phyloP scores from a whole-genome alignment of 2,329 filamentous ascomycete species.

The Alternaria atra region DNA sequence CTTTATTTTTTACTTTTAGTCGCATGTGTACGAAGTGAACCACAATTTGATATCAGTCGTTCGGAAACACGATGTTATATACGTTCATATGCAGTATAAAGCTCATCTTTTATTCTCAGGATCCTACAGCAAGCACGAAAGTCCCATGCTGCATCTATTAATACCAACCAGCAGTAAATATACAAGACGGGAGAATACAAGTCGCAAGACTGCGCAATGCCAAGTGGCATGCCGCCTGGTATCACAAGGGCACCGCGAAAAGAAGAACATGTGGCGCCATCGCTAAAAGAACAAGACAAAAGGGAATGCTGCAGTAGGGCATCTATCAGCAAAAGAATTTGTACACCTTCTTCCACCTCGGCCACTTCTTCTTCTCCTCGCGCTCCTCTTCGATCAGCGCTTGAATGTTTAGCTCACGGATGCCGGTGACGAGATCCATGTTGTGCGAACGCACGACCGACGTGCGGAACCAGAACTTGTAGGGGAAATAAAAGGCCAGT shows the following conservation, averaged over 20 bases:
- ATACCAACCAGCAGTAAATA: constrained; percentile 7
- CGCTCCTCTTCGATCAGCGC: constrained; percentile 81
- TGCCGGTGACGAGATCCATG: constrained; percentile 88
- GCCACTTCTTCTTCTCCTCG: constrained; percentile 70
- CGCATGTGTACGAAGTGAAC: too few relatives aligned
- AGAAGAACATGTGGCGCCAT: constrained; percentile 16
- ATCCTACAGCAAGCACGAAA: neutral
- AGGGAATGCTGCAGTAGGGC: neutral
- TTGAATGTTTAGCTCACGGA: constrained; percentile 83
- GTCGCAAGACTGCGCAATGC: constrained; percentile 39
- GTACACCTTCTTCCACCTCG: constrained; percentile 59
- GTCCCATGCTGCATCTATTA: constrained; percentile 3
- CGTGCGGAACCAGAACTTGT: constrained; percentile 80
- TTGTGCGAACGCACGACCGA: constrained; percentile 71
- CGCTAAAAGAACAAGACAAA: constrained; percentile 22
- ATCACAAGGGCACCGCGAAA: constrained; percentile 34
- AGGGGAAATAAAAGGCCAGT: constrained; percentile 71
- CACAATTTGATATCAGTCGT: too few relatives aligned
- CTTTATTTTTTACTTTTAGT: neutral
- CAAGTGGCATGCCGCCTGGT: constrained; percentile 43
- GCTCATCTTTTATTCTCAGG: neutral
- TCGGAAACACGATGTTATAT: too few relatives aligned
- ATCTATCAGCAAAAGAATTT: constrained; percentile 56
- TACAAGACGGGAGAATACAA: constrained; percentile 17
- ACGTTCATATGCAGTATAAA: neutral